Evolutionary conservation across 768 basidiomycete genomes (phyloP).

Genomic region (Calocera cornea): DNA sequence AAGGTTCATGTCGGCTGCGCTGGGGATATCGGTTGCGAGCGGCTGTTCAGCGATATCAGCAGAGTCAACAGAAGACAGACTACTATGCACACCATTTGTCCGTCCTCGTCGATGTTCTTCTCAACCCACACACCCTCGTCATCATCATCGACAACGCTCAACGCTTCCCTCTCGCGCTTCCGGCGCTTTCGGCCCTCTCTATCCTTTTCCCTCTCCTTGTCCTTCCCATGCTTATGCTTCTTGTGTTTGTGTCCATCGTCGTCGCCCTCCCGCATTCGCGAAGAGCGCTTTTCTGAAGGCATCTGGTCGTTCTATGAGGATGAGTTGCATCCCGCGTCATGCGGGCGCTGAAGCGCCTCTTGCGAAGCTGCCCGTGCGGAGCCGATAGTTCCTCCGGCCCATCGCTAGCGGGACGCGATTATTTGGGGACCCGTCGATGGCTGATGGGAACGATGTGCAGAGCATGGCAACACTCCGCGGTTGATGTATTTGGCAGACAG

Average conservation of each 20-base stretch:
- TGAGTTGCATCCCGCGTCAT: too few relatives aligned
- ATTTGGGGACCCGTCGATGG: too few relatives aligned
- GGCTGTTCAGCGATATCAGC: conserved; percentile 30
- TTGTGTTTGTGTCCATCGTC: conserved; percentile 9
- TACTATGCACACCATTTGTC: conserved; percentile 47
- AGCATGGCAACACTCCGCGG: neutral
- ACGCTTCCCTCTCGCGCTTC: conserved; percentile 33
- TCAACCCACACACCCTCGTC: conserved; percentile 77
- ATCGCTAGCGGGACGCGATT: neutral
- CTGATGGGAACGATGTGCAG: neutral
- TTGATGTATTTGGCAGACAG: neutral
- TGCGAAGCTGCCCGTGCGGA: too few relatives aligned
- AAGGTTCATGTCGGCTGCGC: conserved; percentile 54
- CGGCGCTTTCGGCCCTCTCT: conserved; percentile 17
- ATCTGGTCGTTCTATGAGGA: neutral
- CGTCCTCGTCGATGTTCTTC: conserved; percentile 70
- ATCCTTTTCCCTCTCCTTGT: conserved; percentile 24
- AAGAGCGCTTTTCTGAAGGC: conserved; percentile 6
- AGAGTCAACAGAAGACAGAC: conserved; percentile 5
- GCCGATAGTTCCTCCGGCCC: neutral
- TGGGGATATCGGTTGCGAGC: conserved; percentile 61
- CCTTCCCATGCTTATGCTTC: conserved; percentile 16
- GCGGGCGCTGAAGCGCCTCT: too few relatives aligned
- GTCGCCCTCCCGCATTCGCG: conserved; percentile 2
- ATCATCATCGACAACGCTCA: conserved; percentile 42